Base-by-base conservation (phyloP, 169 alveolate genomes). In the Eimeria sp. region DNA sequence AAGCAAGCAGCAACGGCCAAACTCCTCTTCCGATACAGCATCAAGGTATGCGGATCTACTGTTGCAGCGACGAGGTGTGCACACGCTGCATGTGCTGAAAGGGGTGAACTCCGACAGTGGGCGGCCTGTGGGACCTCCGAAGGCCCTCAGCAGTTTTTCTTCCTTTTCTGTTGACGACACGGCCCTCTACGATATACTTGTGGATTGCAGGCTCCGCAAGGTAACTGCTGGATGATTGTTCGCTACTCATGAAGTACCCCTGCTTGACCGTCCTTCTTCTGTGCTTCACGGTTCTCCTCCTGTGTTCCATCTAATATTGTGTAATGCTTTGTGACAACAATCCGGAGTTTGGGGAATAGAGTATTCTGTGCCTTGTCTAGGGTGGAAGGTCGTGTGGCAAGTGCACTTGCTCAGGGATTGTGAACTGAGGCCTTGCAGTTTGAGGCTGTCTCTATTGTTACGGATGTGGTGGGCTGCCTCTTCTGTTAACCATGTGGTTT, bases 31-130 rank as follows among this genome's bases (percentile, higher is more conserved):
- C 6, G 62, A 46, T 40, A 43, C 25, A 49, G 23, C 54, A 13
- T 23, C 64, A 46, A 71, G 78, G 14, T 77, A 40, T 77, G 87
- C 40, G 60, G 9, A 4, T 43, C 40, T 10, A 13, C 58, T 43
- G 43, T 40, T 49, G 80, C 90, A 91, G 95, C 30, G 88, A 25
- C 85, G 95, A 49, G 82, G 87, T 33, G 68, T 91, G 23, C 56
- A 43, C 27, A 82, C 78, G 8, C 76, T 91, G 54, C 95, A 54
- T 40, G 95, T 91, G n/a, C 85, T 91, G 85, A 85, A 83, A 18
- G 95, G 95, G 52, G 52, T 56, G 60, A 91, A 91, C 95, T 76
- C 90, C 20, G 95, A 91, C 90, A 91, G 95, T 72, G 95, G 88
- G 40, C 11, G 91, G 64, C 95, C 76, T 20, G 85, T 78, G 85